Conservation (phyloP, 352 stramenopile species). For the Globisporangium irregulare region DNA sequence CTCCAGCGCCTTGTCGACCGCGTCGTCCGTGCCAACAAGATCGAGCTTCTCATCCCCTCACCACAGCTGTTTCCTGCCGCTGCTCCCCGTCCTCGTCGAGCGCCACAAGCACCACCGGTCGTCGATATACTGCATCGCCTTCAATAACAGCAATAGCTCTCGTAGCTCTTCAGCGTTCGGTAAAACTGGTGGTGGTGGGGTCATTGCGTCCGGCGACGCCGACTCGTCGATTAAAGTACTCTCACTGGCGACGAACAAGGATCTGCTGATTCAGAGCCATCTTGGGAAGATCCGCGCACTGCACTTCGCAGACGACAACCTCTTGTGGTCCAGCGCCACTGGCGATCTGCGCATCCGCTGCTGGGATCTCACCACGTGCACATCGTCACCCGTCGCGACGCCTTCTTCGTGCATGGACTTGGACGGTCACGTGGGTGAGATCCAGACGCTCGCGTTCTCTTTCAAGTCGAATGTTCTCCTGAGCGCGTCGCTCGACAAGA, state of each 20-base stretch:
- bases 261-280: constrained; percentile 34
- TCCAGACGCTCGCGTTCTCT: constrained; percentile 49
- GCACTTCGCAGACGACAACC: constrained; percentile 31
- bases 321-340: constrained; percentile 41
- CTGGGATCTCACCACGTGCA: constrained; percentile 42
- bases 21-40: neutral
- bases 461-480: constrained; percentile 19
- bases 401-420: constrained; percentile 26
- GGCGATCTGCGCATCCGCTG: constrained; percentile 44
- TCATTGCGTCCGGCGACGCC: constrained; percentile 57
- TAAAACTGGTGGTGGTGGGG: neutral
- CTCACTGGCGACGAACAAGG: constrained; percentile 23
- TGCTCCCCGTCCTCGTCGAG: constrained; percentile 52
- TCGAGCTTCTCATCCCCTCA: neutral
- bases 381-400: neutral
- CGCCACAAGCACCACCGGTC: constrained; percentile 60
- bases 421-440: constrained; percentile 64
- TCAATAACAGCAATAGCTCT: constrained; percentile 12
- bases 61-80: constrained; percentile 29
- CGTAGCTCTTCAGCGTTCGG: neutral
- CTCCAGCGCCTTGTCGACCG: neutral
- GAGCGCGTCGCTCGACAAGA: constrained; percentile 54
- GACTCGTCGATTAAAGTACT: constrained; percentile 63
- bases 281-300: constrained; percentile 47
- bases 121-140: constrained; percentile 55